phyloP scores from a whole-genome alignment of 257 asterid species.

The Przewalskia tangutica region DNA sequence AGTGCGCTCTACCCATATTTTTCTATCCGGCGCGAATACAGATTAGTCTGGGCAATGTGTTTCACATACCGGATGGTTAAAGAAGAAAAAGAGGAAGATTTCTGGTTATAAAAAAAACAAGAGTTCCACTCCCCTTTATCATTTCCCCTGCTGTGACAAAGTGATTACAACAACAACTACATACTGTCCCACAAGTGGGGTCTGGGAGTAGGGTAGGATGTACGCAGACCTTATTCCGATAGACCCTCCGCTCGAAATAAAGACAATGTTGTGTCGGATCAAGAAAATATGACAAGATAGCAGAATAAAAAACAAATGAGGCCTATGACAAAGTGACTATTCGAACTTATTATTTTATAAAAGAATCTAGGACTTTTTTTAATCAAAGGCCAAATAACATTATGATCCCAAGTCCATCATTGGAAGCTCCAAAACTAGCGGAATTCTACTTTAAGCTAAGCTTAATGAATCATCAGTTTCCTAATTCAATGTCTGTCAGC shows the following conservation, averaged over 20 bases:
- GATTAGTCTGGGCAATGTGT: not conserved
- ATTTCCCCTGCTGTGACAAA: not conserved
- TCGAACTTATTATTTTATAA: not conserved
- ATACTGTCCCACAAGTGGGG: too few relatives aligned
- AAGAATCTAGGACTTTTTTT: not conserved
- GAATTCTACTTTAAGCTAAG: not conserved
- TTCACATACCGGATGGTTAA: not conserved
- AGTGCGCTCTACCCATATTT: not conserved
- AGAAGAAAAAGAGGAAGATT: not conserved
- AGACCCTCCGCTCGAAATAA: too few relatives aligned
- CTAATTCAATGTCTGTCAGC: not conserved
- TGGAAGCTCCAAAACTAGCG: not conserved
- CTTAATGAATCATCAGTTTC: not conserved
- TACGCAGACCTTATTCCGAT: too few relatives aligned
- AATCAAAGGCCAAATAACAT: not conserved
- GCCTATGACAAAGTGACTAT: not conserved
- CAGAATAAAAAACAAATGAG: too few relatives aligned
- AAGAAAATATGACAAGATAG: too few relatives aligned
- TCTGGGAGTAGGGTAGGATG: too few relatives aligned
- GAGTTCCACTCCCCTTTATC: not conserved
- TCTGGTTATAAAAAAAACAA: too few relatives aligned
- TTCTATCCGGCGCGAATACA: not conserved
- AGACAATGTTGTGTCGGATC: too few relatives aligned
- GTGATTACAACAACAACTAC: not conserved
- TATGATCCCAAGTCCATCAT: not conserved